Base-by-base conservation (phyloP, 441 rosid species). In the Euphorbia schlechtendalii region DNA sequence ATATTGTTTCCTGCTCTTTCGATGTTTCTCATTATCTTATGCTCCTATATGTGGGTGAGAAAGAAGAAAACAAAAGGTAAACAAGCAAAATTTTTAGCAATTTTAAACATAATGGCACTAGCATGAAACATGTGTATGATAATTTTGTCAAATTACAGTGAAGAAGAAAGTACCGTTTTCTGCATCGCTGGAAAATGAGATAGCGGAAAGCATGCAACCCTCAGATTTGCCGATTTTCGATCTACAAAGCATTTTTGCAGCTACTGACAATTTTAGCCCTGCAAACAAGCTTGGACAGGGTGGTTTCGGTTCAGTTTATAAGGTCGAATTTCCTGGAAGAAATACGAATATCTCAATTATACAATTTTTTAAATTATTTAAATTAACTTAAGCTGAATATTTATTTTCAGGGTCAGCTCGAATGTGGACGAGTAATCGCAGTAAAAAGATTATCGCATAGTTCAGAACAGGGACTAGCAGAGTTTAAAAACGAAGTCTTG, bases 221-320 rank as follows among this genome's bases (percentile, higher is more conserved):
- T 24, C 65, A 52, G 73, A 69, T 18, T 45, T 74, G 36, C 61
- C 63, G 0, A 53, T 63, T 46, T 66, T 74, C 21, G 43, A 71
- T 22, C 15, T 69, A 14, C 30, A 27, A 24, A 66, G 72, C n/a
- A 13, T 78, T 5, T n/a, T 11, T n/a, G 61, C 68, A 20, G 78
- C 76, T 7, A 71, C 81, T 27, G 24, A 62, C 65, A 25, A 74
- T 24, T 77, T 77, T 55, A 51, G 63, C 27, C 15, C 64, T 5
- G 41, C 40, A 18, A 77, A 66, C 22, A 69, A 66, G 61, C 40
- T 78, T 15, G 74, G 76, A 38, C 66, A 65, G 24, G 72, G 72
- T 36, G 78, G 78, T 52, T 74, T 74, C 58, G 74, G 74, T 32
- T 21, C 68, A 17, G 74, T 74, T 14, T 70, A 70, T 30, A 58